Conservation (phyloP, 2,329 filamentous ascomycete species). For the Sporothrix globosa region DNA sequence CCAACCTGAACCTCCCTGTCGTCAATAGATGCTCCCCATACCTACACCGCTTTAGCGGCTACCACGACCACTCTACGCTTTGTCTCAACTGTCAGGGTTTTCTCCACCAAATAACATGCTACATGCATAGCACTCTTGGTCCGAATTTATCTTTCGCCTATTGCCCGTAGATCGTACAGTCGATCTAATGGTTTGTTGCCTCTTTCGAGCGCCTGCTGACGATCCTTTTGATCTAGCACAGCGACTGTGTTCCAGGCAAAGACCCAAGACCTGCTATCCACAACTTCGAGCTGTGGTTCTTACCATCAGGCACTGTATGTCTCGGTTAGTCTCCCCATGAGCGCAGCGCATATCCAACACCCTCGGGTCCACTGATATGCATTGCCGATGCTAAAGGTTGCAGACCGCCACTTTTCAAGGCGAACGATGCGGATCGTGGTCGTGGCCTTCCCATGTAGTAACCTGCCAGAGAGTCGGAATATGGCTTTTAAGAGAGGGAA, state of each 20-base stretch:
- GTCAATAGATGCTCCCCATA: background rate
- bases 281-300: background rate
- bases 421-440: background rate
- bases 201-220: background rate
- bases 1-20: background rate
- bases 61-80: background rate
- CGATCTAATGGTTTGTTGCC: background rate
- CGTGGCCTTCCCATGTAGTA: background rate
- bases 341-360: background rate
- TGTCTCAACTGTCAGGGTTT: background rate
- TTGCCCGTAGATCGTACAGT: background rate
- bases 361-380: background rate
- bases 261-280: background rate
- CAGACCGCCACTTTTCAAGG: background rate
- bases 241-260: background rate
- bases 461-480: too few species aligned
- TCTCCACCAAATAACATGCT: background rate
- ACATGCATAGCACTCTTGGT: background rate
- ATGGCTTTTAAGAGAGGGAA: too few species aligned
- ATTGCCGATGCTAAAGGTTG: background rate
- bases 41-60: background rate
- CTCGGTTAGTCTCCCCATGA: constrained; percentile 6
- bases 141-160: constrained; percentile 1
- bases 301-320: background rate
- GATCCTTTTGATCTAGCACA: background rate